phyloP scores from a whole-genome alignment of 352 stramenopile genomes.

The Elongisporangium senticosum region DNA sequence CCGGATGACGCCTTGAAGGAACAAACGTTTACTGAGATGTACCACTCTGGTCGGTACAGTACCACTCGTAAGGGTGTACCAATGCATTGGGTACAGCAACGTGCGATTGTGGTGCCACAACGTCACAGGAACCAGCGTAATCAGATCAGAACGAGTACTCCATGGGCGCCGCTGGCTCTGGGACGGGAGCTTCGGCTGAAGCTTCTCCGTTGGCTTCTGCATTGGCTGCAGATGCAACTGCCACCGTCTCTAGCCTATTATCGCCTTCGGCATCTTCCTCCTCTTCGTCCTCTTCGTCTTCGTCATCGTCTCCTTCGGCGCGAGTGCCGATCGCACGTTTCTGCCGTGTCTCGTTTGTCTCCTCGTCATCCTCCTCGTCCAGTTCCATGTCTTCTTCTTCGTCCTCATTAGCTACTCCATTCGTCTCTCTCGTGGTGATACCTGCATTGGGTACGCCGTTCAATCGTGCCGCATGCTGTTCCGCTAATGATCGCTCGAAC shows the following conservation, averaged over 20 bases:
- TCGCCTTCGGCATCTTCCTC: slow-evolving; percentile 11
- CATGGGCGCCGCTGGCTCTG: slow-evolving; percentile 1
- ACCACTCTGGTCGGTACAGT: neutral
- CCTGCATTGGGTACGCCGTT: neutral
- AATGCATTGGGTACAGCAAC: neutral
- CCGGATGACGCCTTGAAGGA: too few relatives aligned
- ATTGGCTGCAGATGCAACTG: neutral
- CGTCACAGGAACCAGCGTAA: neutral
- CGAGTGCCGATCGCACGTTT: slow-evolving; percentile 8
- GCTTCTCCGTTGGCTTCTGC: slow-evolving; percentile 1
- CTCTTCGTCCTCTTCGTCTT: slow-evolving; percentile 16
- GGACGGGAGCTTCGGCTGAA: neutral
- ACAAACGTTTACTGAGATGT: neutral
- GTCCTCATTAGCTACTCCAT: slow-evolving; percentile 17
- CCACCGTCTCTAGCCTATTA: neutral
- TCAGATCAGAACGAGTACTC: slow-evolving; percentile 12
- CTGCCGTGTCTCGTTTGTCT: slow-evolving; percentile 4
- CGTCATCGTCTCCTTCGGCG: slow-evolving; percentile 16
- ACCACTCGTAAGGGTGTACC: neutral
- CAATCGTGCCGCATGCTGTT: neutral
- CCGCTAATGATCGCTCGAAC: neutral
- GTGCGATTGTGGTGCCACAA: neutral
- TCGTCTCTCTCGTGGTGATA: neutral
- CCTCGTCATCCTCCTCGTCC: slow-evolving; percentile 24
- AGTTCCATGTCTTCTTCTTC: slow-evolving; percentile 29